phyloP scores from a whole-genome alignment of 2,329 filamentous ascomycete species.

The Aspergillus pseudoterreus region DNA sequence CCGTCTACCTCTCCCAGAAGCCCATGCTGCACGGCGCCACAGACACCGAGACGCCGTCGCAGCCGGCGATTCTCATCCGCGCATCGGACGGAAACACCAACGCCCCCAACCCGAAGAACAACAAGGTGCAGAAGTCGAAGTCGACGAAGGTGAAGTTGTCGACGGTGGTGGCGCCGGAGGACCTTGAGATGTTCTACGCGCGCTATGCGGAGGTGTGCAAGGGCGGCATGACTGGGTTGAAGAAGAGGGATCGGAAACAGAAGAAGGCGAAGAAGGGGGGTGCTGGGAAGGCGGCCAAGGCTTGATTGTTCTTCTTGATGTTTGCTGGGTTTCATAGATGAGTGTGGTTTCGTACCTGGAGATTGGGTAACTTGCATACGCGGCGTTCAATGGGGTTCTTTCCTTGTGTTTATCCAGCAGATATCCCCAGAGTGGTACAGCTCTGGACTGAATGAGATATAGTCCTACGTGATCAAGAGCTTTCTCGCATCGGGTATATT shows the following conservation, averaged over 20 bases:
- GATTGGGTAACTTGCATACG: constrained; percentile 17
- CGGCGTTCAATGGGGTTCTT: constrained; percentile 20
- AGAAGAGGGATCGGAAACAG: constrained; percentile 84
- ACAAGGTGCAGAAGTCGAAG: constrained; percentile 40
- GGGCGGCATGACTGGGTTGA: constrained; percentile 78
- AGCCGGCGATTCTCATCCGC: constrained; percentile 73
- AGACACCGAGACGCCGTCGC: constrained; percentile 53
- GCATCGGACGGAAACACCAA: constrained; percentile 74
- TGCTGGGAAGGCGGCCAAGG: constrained; percentile 30
- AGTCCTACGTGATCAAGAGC: not conserved
- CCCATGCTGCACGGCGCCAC: constrained; percentile 22
- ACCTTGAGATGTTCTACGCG: constrained; percentile 75
- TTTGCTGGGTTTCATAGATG: constrained; percentile 1
- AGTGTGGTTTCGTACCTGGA: not conserved
- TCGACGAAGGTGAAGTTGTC: constrained; percentile 71
- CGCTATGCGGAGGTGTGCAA: constrained; percentile 91
- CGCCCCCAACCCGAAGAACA: constrained; percentile 36
- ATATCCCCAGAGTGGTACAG: not conserved
- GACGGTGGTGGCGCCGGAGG: constrained; percentile 73
- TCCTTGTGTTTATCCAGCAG: constrained; percentile 4
- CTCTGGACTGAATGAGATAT: not conserved
- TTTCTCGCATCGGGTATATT: not conserved
- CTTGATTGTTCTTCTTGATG: constrained; percentile 17
- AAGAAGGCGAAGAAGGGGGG: constrained; percentile 65
- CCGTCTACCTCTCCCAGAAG: constrained; percentile 44